Base-by-base conservation (phyloP, 306 rosid species). In the Vigna radiata region DNA sequence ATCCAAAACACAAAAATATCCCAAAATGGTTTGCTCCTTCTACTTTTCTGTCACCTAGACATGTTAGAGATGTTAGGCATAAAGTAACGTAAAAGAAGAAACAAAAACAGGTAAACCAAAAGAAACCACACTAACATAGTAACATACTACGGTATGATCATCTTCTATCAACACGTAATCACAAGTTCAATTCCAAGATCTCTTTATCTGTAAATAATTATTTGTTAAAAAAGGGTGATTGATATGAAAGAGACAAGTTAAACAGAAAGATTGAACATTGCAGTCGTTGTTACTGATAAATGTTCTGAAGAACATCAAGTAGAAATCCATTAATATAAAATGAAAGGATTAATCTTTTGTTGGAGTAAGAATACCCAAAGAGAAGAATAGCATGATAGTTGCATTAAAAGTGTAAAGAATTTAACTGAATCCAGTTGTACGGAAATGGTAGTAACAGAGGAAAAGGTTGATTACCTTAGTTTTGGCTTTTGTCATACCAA, bases 61-160 rank as follows among this genome's bases (percentile, higher is more conserved):
- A 29, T 29, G 33, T 29, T 29, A 29, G 44, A 54, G 62, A 75
- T 75, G 83, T 69, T 82, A 33, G 90, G 90, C 88, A 73, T 36
- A 84, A 84, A 87, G 85, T 6, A 9, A 5, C n/a, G 14, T n/a
- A 6, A 4, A 13, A 41, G 23, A 78, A 1, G 11, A 5, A 59
- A 1, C 0, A 17, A 52, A 52, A 52, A 39, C 44, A 36, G 41
- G 41, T 36, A 36, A 36, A 6, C 7, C 7, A 6, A 16, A 9
- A 52, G 4, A 17, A 17, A n/a, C 7, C 0, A 52, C 7, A 52
- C 4, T 2, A 52, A n/a, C 11, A 17, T 15, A 15, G 53, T 46
- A 29, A 29, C 33, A 4, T 25, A 25, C 3, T 25, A 25, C 27
- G 27, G 27, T 25, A 39, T 46, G 44, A 5, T 49, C 54, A 49